A percentile compares a stretch with the other conserved stretches of the same genome.
Conservation (phyloP, 768 basidiomycete species). For the Dictyophora rubrovolvata region DNA sequence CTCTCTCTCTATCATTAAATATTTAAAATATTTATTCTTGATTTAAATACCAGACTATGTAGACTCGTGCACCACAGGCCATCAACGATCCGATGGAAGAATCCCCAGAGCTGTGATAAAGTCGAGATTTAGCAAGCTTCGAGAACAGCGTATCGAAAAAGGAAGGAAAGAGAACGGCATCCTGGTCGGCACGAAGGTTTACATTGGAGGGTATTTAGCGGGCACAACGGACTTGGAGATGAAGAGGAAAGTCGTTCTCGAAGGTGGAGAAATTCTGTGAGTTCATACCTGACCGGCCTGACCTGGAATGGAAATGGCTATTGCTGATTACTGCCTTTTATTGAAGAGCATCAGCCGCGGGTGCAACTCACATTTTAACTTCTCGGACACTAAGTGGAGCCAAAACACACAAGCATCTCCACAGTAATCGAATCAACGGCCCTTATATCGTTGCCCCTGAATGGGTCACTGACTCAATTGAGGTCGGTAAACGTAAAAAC, state of each 20-base stretch:
- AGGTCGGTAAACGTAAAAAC: constrained; percentile 43
- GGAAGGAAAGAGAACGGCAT: constrained; percentile 18
- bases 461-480: constrained; percentile 65
- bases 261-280: constrained; percentile 59
- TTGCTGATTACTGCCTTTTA: not conserved
- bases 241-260: constrained; percentile 52
- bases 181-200: constrained; percentile 42
- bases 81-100: constrained; percentile 47
- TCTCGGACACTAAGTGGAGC: constrained; percentile 60
- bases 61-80: constrained; percentile 55
- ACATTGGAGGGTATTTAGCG: constrained; percentile 60
- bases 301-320: too few relatives aligned
- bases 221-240: constrained; percentile 75
- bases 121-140: constrained; percentile 38
- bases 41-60: constrained; percentile 35
- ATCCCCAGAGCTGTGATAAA: constrained; percentile 28
- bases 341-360: constrained; percentile 42
- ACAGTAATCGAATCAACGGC: constrained; percentile 35
- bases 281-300: constrained; percentile 19
- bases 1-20: not conserved
- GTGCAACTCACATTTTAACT: constrained; percentile 71
- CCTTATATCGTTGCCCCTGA: constrained; percentile 62
- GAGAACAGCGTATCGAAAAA: constrained; percentile 18
- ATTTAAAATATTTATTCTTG: not conserved
- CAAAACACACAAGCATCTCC: constrained; percentile 59